These are phyloP conservation scores for Ampelocalamus luodianensis DNA, from an alignment of 176 grass and related monocot genomes.

Conservation along the genomic window DNA sequence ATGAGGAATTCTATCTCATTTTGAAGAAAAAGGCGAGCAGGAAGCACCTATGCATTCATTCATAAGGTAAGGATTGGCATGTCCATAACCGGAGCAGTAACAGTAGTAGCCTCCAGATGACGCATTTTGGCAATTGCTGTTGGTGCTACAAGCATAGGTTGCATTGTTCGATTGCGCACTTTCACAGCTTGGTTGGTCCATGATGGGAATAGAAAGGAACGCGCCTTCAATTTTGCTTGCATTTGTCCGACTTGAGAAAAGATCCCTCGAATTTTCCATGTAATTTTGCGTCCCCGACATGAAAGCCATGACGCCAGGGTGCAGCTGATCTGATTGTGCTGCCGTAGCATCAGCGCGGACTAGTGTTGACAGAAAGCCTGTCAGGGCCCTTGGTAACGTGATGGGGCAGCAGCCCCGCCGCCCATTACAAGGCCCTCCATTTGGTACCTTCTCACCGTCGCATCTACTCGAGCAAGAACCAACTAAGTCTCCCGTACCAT, in stretches of 20 bases:
- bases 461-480: no score
- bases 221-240: rapidly evolving
- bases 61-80: not conserved
- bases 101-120: not conserved
- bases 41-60: not conserved
- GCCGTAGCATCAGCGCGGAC: not conserved
- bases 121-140: not conserved
- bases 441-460: no score
- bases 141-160: not conserved
- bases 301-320: no score
- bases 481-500: no score
- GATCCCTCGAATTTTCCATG: rapidly evolving
- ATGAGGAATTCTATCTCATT: no score
- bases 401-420: no score
- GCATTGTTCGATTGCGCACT: not conserved
- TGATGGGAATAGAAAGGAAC: rapidly evolving
- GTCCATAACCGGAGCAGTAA: rapidly evolving
- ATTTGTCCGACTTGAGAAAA: not conserved
- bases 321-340: no score
- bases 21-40: not conserved
- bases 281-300: rapidly evolving
- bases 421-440: no score
- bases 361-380: no score
- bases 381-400: no score
- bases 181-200: constrained; percentile 41